Evolutionary conservation across 345 rosid genomes (phyloP).

Genomic region (Erucastrum elatum): DNA sequence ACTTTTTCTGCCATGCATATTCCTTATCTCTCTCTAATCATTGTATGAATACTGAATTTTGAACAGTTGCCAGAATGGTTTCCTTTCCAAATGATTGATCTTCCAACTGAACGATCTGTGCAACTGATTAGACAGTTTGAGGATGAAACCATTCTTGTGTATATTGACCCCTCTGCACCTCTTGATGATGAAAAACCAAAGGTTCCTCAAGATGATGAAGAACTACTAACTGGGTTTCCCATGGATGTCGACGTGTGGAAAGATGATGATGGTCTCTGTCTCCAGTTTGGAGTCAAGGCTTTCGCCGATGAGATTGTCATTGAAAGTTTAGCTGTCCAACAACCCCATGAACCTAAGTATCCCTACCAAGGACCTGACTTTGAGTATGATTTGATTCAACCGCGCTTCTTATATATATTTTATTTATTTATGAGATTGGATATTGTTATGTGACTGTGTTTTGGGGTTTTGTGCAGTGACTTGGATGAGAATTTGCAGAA

Average conservation of each 20-base stretch:
- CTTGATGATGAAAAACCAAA: background rate
- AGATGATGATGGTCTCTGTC: slow-evolving; percentile 35
- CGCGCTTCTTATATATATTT: background rate
- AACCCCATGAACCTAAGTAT: slow-evolving; percentile 35
- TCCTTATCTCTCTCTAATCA: background rate
- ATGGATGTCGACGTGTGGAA: slow-evolving; percentile 59
- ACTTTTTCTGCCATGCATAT: background rate
- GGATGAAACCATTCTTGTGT: slow-evolving; percentile 37
- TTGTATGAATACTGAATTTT: background rate
- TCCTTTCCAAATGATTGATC: slow-evolving; percentile 60
- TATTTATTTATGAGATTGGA: background rate
- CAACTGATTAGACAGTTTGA: slow-evolving; percentile 43
- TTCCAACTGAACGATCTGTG: slow-evolving; percentile 59
- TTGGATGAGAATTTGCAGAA: slow-evolving; percentile 73
- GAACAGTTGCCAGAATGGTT: slow-evolving; percentile 42
- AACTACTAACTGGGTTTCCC: slow-evolving; percentile 38
- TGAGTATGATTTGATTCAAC: slow-evolving; percentile 36
- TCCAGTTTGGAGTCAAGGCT: slow-evolving; percentile 63
- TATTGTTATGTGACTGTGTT: slow-evolving; percentile 19
- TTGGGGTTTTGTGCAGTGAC: slow-evolving; percentile 45
- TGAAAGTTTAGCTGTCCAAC: slow-evolving; percentile 56
- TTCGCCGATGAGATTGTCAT: slow-evolving; percentile 53
- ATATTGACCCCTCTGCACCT: background rate
- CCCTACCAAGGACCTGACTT: slow-evolving; percentile 75
- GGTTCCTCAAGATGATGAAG: slow-evolving; percentile 34